Percentiles rank a stretch among this genome's conserved stretches.
These are phyloP conservation scores for Talaromyces sp. DNA, from an alignment of 2,329 filamentous ascomycete species.

Conservation along the genomic window DNA sequence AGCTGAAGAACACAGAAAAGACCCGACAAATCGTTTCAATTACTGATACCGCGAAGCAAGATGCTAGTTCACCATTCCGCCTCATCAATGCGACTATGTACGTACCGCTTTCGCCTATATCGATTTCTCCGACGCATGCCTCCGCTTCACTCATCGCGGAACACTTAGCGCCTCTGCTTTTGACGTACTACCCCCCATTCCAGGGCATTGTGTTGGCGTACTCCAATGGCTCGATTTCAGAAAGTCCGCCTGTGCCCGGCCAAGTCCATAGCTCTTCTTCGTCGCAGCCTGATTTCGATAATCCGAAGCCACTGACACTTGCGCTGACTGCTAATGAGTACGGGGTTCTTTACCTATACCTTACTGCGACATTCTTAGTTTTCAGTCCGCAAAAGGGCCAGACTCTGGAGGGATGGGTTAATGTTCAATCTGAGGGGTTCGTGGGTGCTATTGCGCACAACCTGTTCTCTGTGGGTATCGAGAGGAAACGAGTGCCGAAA, in stretches of 20 bases:
- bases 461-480: slow-evolving; percentile 86
- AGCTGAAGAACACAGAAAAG: neutral
- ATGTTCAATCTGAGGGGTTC: slow-evolving; percentile 83
- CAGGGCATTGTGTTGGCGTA: slow-evolving; percentile 57
- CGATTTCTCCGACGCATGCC: slow-evolving; percentile 50
- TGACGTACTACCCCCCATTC: slow-evolving; percentile 60
- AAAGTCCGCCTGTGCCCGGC: slow-evolving; percentile 34
- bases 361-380: slow-evolving; percentile 80
- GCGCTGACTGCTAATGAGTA: slow-evolving; percentile 68
- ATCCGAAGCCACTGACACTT: slow-evolving; percentile 39
- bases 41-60: slow-evolving; percentile 21
- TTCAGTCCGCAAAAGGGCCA: slow-evolving; percentile 73
- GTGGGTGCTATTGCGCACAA: slow-evolving; percentile 86
- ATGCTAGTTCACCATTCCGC: slow-evolving; percentile 65
- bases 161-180: slow-evolving; percentile 60
- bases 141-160: slow-evolving; percentile 58
- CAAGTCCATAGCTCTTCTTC: slow-evolving; percentile 23
- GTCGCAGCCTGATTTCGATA: slow-evolving; percentile 18
- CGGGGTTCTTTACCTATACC: slow-evolving; percentile 79
- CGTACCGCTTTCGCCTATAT: slow-evolving; percentile 57
- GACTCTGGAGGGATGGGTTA: slow-evolving; percentile 75
- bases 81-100: slow-evolving; percentile 75
- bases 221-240: slow-evolving; percentile 43
- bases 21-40: slow-evolving; percentile 23
- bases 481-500: slow-evolving; percentile 68